phyloP scores from a whole-genome alignment of 2,329 filamentous ascomycete genomes.

The Dactylonectria macrodidyma region DNA sequence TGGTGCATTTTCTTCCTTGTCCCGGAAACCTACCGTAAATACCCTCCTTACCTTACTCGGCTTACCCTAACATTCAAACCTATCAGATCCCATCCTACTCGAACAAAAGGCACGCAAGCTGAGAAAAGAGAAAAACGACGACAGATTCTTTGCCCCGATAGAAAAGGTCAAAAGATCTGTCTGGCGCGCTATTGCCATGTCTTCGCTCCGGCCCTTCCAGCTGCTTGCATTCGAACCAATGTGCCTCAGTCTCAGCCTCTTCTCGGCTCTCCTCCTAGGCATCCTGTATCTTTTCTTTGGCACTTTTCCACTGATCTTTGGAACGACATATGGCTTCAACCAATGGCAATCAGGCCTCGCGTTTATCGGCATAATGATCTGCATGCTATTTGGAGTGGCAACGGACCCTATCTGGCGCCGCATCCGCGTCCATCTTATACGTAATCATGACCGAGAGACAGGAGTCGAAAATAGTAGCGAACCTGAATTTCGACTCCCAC shows the following conservation, averaged over 20 bases:
- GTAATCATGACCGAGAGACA: constrained; percentile 64
- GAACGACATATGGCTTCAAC: constrained; percentile 80
- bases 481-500: constrained; percentile 88
- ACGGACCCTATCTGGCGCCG: constrained; percentile 78
- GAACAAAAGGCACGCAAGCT: constrained; percentile 79
- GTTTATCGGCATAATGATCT: constrained; percentile 80
- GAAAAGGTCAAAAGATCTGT: constrained; percentile 82
- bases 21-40: constrained; percentile 81
- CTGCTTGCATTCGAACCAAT: constrained; percentile 88
- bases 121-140: constrained; percentile 82
- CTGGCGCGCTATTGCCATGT: constrained; percentile 68
- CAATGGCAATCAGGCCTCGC: constrained; percentile 85
- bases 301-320: constrained; percentile 86
- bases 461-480: constrained; percentile 74
- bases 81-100: constrained; percentile 74
- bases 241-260: constrained; percentile 85
- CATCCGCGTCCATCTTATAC: constrained; percentile 71
- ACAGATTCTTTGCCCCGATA: constrained; percentile 81
- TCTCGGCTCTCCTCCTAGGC: constrained; percentile 86
- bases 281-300: constrained; percentile 94
- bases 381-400: constrained; percentile 74
- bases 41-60: too few species aligned
- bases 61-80: too few species aligned
- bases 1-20: constrained; percentile 78
- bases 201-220: constrained; percentile 79